phyloP scores from a whole-genome alignment of 352 stramenopile genomes.

The Phytophthora ramorum region DNA sequence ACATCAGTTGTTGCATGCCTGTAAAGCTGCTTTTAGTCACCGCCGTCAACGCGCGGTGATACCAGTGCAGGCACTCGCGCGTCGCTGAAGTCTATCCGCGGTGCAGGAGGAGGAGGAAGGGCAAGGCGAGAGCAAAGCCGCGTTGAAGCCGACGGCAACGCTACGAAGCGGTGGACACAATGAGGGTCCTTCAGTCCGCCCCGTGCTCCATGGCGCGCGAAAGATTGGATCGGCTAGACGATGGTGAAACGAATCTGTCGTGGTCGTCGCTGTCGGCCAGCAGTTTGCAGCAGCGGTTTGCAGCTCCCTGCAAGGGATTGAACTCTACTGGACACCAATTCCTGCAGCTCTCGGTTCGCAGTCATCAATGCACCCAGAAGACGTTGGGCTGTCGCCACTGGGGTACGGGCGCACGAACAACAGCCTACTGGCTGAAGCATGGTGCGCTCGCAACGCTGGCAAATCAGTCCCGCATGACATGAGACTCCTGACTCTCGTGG shows the following conservation, averaged over 20 bases:
- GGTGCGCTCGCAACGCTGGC: background rate
- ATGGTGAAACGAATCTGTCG: background rate
- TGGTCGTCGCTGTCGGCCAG: background rate
- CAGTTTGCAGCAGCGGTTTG: background rate
- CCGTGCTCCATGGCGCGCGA: constrained; percentile 6
- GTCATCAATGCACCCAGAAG: too few species aligned
- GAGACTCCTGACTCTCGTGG: constrained; percentile 15
- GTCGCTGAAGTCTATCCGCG: constrained; percentile 11
- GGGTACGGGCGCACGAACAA: background rate
- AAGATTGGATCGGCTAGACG: constrained; percentile 7
- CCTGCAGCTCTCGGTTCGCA: background rate
- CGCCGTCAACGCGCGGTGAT: too few species aligned
- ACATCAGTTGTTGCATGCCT: background rate
- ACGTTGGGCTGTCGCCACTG: constrained; percentile 7
- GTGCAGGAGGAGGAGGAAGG: constrained; percentile 12
- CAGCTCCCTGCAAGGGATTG: too few species aligned
- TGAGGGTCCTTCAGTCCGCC: constrained; percentile 8
- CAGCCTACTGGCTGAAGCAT: constrained; percentile 14
- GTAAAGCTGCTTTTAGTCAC: constrained; percentile 5
- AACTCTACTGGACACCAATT: background rate
- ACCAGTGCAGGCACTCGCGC: too few species aligned
- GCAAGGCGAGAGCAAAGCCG: constrained; percentile 23
- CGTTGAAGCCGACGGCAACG: constrained; percentile 24
- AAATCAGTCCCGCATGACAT: constrained; percentile 21
- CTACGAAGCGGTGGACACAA: constrained; percentile 12